Evolutionary conservation across 768 basidiomycete genomes (phyloP), one percentile per base, ranked within the genome.

Genomic region (Calocera viscosa): DNA sequence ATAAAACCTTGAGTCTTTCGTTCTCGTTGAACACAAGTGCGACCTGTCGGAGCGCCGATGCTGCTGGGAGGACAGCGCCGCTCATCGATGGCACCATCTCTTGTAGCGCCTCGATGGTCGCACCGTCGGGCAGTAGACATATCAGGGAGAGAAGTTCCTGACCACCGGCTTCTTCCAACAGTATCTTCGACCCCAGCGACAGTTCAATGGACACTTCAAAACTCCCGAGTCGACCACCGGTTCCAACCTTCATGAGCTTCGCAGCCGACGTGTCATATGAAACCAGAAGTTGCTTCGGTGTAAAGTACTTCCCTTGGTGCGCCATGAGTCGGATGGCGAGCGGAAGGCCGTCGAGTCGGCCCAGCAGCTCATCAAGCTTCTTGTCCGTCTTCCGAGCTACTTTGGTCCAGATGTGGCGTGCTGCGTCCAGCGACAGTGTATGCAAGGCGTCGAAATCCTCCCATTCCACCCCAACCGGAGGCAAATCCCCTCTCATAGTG

Each of bases 401-500:
- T 16, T 73, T 68, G 22, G 71, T 69, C 35, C 73, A 75, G 11
- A 75, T 47, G 30, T 66, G 38, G 75, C 41, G 73, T 68, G 28
- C 69, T 38, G n/a, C 35, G 35, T 5, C 35, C 35, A 14, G 7
- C 14, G 35, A 38, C 14, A 14, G 35, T 67, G 64, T 68, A 65
- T 65, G 30, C 10, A 70, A 63, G 14, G 60, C 28, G 1, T 11
- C 8, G 14, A 66, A 10, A 10, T 22, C 16, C 10, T 63, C n/a
- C 69, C 69, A 70, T 11, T 39, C 38, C 17, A 68, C 16, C 2
- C 65, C 38, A 16, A 1, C 22, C 2, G 69, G 65, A 19, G 34
- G 60, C 10, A 30, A 19, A 19, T 17, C 33, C 19, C 69, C 69
- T 30, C 77, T 72, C 72, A 79, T 77, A 12, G 78, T 79, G n/a